Percentiles rank a stretch among this genome's conserved stretches.
These are phyloP conservation scores for Emmonsia crescens DNA, from an alignment of 2,329 filamentous ascomycete species.

Conservation along the genomic window DNA sequence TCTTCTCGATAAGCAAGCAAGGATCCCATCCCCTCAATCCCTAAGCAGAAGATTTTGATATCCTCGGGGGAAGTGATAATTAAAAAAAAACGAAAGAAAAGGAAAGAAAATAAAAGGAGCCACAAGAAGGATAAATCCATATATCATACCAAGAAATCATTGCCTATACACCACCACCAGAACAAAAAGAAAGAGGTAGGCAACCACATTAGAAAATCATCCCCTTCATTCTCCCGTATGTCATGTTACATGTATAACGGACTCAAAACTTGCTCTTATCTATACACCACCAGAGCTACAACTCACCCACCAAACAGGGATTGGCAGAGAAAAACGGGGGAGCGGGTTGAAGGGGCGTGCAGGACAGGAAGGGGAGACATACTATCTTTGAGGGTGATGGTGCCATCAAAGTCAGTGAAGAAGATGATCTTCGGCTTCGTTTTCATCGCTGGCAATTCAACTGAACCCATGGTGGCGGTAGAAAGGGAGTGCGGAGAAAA, in stretches of 20 bases:
- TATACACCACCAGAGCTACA: not conserved
- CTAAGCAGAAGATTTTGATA: not conserved
- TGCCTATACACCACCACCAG: slow-evolving; percentile 35
- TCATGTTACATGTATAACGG: not conserved
- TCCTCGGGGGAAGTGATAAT: not conserved
- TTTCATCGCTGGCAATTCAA: slow-evolving; percentile 31
- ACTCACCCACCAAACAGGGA: not conserved
- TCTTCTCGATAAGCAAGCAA: not conserved
- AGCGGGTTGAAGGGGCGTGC: too few relatives aligned
- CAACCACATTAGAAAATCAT: not conserved
- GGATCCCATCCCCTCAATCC: not conserved
- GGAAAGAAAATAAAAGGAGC: not conserved
- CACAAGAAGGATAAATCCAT: not conserved
- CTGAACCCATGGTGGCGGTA: slow-evolving; percentile 10
- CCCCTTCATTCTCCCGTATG: not conserved
- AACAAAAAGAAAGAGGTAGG: not conserved
- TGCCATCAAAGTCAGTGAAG: slow-evolving; percentile 98
- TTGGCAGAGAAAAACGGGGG: not conserved
- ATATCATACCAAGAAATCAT: slow-evolving; percentile 50
- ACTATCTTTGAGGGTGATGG: slow-evolving; percentile 68
- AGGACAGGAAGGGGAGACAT: slow-evolving; percentile 19
- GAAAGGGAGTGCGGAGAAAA: not conserved
- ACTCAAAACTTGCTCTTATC: not conserved
- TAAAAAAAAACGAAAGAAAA: not conserved
- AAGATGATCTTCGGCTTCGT: slow-evolving; percentile 81